Percentiles rank a stretch among this genome's conserved stretches.
Conservation (phyloP, 148 eudicot species). For the Persicaria maculosa region DNA sequence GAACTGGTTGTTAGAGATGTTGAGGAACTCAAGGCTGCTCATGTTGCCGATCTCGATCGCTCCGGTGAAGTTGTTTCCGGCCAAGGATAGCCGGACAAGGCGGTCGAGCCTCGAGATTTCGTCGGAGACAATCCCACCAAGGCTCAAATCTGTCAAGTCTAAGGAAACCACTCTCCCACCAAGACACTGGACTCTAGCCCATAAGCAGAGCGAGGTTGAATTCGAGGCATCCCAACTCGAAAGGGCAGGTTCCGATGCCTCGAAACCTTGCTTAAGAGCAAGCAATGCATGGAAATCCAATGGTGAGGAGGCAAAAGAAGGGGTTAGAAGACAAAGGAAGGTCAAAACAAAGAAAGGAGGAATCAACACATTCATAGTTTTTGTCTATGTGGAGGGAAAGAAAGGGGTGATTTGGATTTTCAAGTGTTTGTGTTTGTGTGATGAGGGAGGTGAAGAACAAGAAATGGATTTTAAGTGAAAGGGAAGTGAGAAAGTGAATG, state of each 20-base stretch:
- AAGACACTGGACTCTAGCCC: constrained; percentile 67
- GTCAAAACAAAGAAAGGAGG: constrained; percentile 27
- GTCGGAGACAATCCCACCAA: constrained; percentile 65
- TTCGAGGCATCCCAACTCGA: constrained; percentile 51
- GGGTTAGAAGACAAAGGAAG: constrained; percentile 23
- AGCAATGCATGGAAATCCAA: constrained; percentile 59
- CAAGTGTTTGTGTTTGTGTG: constrained; percentile 19
- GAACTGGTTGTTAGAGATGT: constrained; percentile 68
- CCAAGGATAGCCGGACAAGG: constrained; percentile 50
- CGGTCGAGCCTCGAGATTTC: constrained; percentile 36
- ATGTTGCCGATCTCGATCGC: constrained; percentile 30
- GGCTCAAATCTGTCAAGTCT: constrained; percentile 54
- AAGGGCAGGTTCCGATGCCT: constrained; percentile 21
- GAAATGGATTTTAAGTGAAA: constrained; percentile 24
- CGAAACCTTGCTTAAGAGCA: constrained; percentile 54
- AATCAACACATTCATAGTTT: constrained; percentile 27
- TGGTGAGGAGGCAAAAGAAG: constrained; percentile 35
- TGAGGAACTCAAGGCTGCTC: constrained; percentile 43
- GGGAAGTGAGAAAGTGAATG: constrained; percentile 35
- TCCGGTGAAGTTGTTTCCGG: constrained; percentile 89
- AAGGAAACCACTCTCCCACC: constrained; percentile 56
- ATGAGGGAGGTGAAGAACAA: background rate
- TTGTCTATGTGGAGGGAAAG: constrained; percentile 11
- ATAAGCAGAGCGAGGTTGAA: constrained; percentile 62
- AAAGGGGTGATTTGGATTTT: constrained; percentile 22